phyloP scores from a whole-genome alignment of 202 grass and related monocot genomes.

The Sporobolus alterniflorus region DNA sequence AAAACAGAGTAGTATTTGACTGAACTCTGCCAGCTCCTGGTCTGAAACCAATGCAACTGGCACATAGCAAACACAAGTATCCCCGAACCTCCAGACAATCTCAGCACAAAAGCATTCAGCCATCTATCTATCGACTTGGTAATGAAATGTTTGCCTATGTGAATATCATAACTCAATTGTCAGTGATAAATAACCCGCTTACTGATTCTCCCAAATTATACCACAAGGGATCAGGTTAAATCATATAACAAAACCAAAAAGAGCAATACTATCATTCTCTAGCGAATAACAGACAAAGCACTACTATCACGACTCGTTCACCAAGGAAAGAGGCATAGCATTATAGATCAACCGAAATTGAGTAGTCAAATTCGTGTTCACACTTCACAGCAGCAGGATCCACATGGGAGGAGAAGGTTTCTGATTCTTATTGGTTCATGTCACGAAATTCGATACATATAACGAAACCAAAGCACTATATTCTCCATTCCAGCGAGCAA shows the following conservation, averaged over 20 bases:
- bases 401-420: neutral
- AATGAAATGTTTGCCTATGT: neutral
- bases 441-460: neutral
- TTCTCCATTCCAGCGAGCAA: neutral
- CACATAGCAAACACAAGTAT: neutral
- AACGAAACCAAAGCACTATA: conserved; percentile 2
- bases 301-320: neutral
- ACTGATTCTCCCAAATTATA: neutral
- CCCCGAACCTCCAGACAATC: neutral
- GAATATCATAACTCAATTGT: conserved; percentile 2
- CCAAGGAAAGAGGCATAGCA: conserved; percentile 4
- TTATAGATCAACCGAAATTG: conserved; percentile 3
- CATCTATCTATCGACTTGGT: neutral
- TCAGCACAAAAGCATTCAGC: neutral
- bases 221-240: neutral
- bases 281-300: neutral
- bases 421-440: neutral
- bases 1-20: neutral
- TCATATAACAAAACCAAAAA: neutral
- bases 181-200: neutral
- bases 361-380: neutral
- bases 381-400: neutral
- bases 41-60: neutral
- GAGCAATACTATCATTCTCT: neutral
- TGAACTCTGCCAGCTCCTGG: neutral